phyloP scores from a whole-genome alignment of 2,329 filamentous ascomycete genomes.

The Botryosphaeria agaves region DNA sequence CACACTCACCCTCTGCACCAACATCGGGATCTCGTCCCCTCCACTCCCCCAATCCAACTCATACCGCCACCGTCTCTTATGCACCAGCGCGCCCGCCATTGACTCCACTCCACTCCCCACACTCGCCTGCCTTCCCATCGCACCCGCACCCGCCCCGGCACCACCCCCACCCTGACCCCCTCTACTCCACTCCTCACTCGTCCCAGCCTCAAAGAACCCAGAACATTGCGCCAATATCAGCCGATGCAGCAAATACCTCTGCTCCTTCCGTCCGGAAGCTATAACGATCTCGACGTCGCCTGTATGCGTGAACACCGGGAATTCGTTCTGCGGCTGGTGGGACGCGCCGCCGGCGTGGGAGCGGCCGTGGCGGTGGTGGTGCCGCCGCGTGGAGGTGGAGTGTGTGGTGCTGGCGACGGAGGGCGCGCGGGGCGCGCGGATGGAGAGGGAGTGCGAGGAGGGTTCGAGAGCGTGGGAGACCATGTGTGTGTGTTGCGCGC shows the following conservation, averaged over 20 bases:
- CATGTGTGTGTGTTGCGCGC: no score
- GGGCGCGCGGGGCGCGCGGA: conserved; percentile 43
- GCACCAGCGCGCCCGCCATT: no score
- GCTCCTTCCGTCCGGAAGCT: conserved; percentile 50
- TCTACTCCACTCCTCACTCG: conserved; percentile 58
- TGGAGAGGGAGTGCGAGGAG: conserved; percentile 35
- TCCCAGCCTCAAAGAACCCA: conserved; percentile 82
- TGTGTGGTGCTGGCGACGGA: conserved; percentile 50
- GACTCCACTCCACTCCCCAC: conserved; percentile 23
- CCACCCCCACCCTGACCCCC: conserved; percentile 13
- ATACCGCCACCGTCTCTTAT: conserved; percentile 62
- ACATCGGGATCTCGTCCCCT: conserved; percentile 63
- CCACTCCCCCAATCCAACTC: conserved; percentile 63
- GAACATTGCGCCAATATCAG: conserved; percentile 81
- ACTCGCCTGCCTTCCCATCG: conserved; percentile 31
- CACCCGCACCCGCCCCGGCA: conserved; percentile 6
- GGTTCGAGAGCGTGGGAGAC: conserved; percentile 44
- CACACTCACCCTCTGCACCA: conserved; percentile 55
- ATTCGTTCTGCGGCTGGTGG: conserved; percentile 68
- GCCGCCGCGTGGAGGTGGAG: conserved; percentile 30
- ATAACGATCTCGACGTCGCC: conserved; percentile 88
- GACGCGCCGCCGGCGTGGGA: conserved; percentile 60
- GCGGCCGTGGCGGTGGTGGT: conserved; percentile 60
- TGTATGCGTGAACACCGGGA: conserved; percentile 75
- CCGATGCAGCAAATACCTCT: conserved; percentile 72